A percentile compares a stretch with the other conserved stretches of the same genome.
These are phyloP conservation scores for Clavariopsis aquatica DNA, from an alignment of 495 filamentous ascomycete genomes.

Conservation along the genomic window DNA sequence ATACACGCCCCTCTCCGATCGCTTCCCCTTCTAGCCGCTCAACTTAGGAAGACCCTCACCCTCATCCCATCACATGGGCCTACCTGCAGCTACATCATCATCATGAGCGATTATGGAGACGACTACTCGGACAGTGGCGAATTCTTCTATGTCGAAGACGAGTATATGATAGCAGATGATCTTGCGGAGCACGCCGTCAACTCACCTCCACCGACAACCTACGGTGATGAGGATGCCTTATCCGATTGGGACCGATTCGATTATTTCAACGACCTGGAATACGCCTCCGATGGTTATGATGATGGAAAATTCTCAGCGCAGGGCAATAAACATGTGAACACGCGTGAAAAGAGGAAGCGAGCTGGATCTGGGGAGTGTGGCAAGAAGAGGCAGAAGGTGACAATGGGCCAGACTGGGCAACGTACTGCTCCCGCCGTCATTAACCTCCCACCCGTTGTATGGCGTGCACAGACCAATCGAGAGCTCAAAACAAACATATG, in stretches of 20 bases:
- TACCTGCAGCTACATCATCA: not conserved
- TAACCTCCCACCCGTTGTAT: conserved; percentile 24
- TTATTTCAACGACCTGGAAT: conserved; percentile 45
- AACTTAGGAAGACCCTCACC: not conserved
- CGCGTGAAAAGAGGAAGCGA: conserved; percentile 32
- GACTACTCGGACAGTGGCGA: conserved; percentile 37
- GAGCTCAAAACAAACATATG: conserved; percentile 15
- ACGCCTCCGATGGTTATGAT: conserved; percentile 43
- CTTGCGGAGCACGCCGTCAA: conserved; percentile 47
- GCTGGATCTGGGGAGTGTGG: conserved; percentile 12
- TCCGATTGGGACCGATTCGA: conserved; percentile 39
- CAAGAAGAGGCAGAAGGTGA: conserved; percentile 30
- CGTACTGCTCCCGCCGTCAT: not conserved
- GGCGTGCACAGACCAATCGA: conserved; percentile 22
- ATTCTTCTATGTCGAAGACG: conserved; percentile 47
- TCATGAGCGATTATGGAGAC: conserved; percentile 39
- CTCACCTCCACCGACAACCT: conserved; percentile 37
- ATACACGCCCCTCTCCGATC: conserved; percentile 6
- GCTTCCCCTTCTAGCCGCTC: not conserved
- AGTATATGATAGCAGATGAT: conserved; percentile 43
- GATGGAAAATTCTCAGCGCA: conserved; percentile 31
- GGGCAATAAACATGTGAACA: conserved; percentile 8
- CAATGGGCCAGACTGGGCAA: not conserved
- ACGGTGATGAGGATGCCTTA: conserved; percentile 28
- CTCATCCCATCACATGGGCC: not conserved